Evolutionary conservation across 345 rosid species (phyloP).

Genomic region (Alliaria petiolata): DNA sequence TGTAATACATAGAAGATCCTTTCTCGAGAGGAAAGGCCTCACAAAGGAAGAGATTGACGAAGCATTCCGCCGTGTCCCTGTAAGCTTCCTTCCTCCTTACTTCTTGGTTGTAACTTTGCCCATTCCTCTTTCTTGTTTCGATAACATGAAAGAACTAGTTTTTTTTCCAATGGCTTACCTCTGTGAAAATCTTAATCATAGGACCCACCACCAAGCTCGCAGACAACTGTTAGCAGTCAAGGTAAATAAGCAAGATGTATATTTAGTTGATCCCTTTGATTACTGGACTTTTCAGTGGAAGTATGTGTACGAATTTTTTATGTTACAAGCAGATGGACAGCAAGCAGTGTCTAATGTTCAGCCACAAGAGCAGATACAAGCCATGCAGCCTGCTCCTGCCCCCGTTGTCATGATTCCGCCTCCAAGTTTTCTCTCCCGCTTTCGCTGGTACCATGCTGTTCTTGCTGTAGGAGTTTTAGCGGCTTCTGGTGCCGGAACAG

Average conservation of each 20-base stretch:
- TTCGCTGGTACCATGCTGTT: slow-evolving; percentile 88
- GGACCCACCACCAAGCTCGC: slow-evolving; percentile 84
- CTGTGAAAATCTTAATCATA: slow-evolving; percentile 30
- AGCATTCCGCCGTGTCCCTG: slow-evolving; percentile 94
- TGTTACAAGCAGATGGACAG: slow-evolving; percentile 48
- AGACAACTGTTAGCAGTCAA: slow-evolving; percentile 46
- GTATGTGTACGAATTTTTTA: slow-evolving; percentile 10
- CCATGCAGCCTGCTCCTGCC: slow-evolving; percentile 64
- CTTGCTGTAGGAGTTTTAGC: slow-evolving; percentile 75
- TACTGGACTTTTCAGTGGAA: background rate
- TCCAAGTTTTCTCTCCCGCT: slow-evolving; percentile 32
- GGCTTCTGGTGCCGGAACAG: slow-evolving; percentile 86
- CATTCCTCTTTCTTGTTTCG: background rate
- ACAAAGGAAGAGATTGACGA: slow-evolving; percentile 96
- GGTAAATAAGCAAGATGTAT: slow-evolving; percentile 39
- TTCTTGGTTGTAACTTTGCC: background rate
- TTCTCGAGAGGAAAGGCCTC: slow-evolving; percentile 95
- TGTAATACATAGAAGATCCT: slow-evolving; percentile 80
- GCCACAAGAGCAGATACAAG: slow-evolving; percentile 50
- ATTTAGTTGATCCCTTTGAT: slow-evolving; percentile 11
- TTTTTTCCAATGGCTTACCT: background rate
- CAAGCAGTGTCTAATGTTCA: slow-evolving; percentile 51
- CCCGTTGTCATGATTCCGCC: slow-evolving; percentile 42
- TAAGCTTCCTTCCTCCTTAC: slow-evolving; percentile 31
- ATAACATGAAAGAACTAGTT: too few relatives aligned